phyloP scores from a whole-genome alignment of 2,329 filamentous ascomycete genomes.

The Alternaria viburni region DNA sequence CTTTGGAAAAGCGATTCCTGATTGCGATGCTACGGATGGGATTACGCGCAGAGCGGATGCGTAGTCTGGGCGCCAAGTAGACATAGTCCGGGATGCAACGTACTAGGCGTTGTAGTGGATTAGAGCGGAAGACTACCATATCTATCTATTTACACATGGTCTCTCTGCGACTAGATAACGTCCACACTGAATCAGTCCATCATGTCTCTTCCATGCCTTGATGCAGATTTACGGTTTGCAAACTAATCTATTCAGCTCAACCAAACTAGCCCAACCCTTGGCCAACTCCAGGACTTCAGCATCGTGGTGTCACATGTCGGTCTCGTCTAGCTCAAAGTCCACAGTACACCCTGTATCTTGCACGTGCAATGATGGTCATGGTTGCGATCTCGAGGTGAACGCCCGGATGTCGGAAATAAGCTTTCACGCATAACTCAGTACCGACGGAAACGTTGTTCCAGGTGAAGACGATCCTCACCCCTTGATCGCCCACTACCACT shows the following conservation, averaged over 20 bases:
- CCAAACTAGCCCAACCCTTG: not conserved
- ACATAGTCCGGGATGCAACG: not conserved
- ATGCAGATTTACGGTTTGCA: not conserved
- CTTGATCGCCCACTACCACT: not conserved
- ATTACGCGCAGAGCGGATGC: slow-evolving; percentile 11
- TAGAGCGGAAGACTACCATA: not conserved
- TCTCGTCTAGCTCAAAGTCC: not conserved
- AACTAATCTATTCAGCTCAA: not conserved
- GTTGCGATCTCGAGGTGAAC: not conserved
- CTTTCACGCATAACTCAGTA: not conserved
- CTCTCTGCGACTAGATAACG: not conserved
- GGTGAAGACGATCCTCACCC: not conserved
- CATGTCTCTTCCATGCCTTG: not conserved
- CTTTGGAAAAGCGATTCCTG: slow-evolving; percentile 35
- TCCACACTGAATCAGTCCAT: not conserved
- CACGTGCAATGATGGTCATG: not conserved
- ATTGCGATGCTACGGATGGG: slow-evolving; percentile 30
- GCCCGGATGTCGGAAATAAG: not conserved
- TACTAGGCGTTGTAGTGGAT: not conserved
- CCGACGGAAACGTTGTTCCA: not conserved
- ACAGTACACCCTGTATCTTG: not conserved
- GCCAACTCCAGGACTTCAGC: not conserved
- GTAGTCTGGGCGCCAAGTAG: not conserved
- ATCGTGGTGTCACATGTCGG: not conserved
- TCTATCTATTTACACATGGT: not conserved